These are phyloP conservation scores for Logfia minima DNA, from an alignment of 129 eudicot species.

Conservation along the genomic window DNA sequence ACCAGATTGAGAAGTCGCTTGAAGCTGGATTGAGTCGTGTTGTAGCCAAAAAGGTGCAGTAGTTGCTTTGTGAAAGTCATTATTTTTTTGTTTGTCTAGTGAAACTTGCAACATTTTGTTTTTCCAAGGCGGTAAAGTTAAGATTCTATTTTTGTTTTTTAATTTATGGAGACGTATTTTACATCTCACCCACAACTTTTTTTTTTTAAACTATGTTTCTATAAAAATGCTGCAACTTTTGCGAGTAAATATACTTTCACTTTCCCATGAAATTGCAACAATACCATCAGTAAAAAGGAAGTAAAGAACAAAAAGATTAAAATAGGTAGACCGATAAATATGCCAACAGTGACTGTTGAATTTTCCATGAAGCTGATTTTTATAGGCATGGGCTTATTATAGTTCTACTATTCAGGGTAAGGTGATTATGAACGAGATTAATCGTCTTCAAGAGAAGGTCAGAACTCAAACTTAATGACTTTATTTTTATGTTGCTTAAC, in stretches of 20 bases:
- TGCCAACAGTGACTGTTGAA: neutral
- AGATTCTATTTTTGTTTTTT: neutral
- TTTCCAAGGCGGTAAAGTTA: neutral
- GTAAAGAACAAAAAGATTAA: neutral
- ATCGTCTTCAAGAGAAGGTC: conserved; percentile 77
- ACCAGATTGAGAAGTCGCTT: conserved; percentile 68
- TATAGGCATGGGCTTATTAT: conserved; percentile 7
- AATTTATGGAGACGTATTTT: neutral
- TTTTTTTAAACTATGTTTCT: too few species aligned
- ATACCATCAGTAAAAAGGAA: conserved; percentile 1
- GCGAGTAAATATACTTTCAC: neutral
- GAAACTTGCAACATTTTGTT: neutral
- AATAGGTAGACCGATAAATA: neutral
- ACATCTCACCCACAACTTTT: neutral
- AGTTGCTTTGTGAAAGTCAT: conserved; percentile 2
- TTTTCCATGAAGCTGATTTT: neutral
- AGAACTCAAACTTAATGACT: conserved; percentile 27
- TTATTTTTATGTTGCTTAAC: neutral
- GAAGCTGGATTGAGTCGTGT: conserved; percentile 80
- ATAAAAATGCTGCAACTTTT: conserved; percentile 12
- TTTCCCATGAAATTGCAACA: neutral
- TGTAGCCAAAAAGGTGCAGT: conserved; percentile 65
- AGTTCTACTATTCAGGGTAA: conserved; percentile 55
- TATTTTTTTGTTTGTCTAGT: neutral
- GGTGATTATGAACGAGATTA: conserved; percentile 65